These are phyloP conservation scores for Lasiosphaeris hirsuta DNA, from an alignment of 495 filamentous ascomycete species.

Conservation along the genomic window DNA sequence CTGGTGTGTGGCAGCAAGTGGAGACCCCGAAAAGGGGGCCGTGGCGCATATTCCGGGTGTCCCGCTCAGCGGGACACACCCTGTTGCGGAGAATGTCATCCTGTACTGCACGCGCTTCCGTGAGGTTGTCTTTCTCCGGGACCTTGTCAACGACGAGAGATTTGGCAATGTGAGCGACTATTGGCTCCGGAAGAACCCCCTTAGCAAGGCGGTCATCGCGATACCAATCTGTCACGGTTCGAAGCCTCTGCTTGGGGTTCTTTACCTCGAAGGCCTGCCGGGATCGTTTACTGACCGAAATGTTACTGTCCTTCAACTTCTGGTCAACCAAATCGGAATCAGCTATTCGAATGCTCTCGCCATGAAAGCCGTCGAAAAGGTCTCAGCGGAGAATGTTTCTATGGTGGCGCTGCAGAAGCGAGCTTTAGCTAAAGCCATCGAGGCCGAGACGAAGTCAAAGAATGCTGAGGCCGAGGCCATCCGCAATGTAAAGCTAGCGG, in stretches of 20 bases:
- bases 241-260: conserved; percentile 70
- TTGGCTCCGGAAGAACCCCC: conserved; percentile 64
- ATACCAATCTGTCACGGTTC: conserved; percentile 79
- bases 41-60: conserved; percentile 60
- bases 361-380: conserved; percentile 76
- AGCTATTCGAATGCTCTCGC: conserved; percentile 83
- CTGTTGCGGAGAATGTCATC: conserved; percentile 72
- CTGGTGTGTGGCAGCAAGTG: conserved; percentile 70
- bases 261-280: conserved; percentile 81
- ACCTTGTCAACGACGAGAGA: conserved; percentile 78
- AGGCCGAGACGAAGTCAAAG: conserved; percentile 80
- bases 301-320: conserved; percentile 75
- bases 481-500: conserved; percentile 81
- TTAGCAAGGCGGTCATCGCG: conserved; percentile 76
- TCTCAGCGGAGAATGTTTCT: conserved; percentile 73
- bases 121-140: conserved; percentile 78
- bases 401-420: conserved; percentile 88
- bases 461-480: conserved; percentile 78
- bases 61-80: conserved; percentile 57
- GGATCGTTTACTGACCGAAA: conserved; percentile 87
- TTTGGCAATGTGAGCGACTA: conserved; percentile 76
- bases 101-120: conserved; percentile 80
- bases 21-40: conserved; percentile 63
- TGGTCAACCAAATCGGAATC: conserved; percentile 87
- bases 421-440: conserved; percentile 72